phyloP scores from a whole-genome alignment of 2,329 filamentous ascomycete species.

The Aspergillus bombycis region DNA sequence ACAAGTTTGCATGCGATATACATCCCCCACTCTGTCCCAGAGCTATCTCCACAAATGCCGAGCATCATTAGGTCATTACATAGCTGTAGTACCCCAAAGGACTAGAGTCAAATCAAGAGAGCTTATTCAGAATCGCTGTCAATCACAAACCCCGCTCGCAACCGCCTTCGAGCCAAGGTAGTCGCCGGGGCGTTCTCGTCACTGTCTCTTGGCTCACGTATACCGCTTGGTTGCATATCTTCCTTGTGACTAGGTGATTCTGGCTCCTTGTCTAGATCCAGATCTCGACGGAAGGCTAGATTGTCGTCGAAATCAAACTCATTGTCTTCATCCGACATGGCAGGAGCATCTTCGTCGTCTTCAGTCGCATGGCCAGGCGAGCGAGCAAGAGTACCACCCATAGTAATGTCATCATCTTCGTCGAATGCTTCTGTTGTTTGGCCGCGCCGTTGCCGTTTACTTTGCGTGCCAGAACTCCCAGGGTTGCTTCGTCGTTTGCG shows the following conservation, averaged over 20 bases:
- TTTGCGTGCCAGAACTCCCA: conserved; percentile 21
- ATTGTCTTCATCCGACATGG: conserved; percentile 32
- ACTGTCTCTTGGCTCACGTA: conserved; percentile 24
- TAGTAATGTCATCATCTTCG: conserved; percentile 36
- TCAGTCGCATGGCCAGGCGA: neutral
- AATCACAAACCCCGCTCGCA: conserved; percentile 45
- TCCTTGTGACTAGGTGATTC: conserved; percentile 8
- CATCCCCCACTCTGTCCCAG: too few species aligned
- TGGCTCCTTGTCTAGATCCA: conserved; percentile 23
- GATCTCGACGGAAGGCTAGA: conserved; percentile 35
- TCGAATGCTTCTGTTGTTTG: conserved; percentile 21
- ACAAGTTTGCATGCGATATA: neutral
- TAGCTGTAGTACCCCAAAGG: neutral
- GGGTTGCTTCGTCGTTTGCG: conserved; percentile 37
- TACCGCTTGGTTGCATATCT: neutral
- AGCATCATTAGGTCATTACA: conserved; percentile 34
- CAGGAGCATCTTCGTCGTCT: conserved; percentile 17
- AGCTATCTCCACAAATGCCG: conserved; percentile 20
- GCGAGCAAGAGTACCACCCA: conserved; percentile 27
- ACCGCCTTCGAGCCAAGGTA: conserved; percentile 35
- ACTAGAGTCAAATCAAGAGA: conserved; percentile 9
- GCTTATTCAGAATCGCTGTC: conserved; percentile 48
- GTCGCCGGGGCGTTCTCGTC: conserved; percentile 37
- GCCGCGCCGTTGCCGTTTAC: conserved; percentile 35
- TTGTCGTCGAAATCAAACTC: conserved; percentile 39